phyloP scores from a whole-genome alignment of 2,329 filamentous ascomycete species.

The Colletotrichum lindemuthianum region DNA sequence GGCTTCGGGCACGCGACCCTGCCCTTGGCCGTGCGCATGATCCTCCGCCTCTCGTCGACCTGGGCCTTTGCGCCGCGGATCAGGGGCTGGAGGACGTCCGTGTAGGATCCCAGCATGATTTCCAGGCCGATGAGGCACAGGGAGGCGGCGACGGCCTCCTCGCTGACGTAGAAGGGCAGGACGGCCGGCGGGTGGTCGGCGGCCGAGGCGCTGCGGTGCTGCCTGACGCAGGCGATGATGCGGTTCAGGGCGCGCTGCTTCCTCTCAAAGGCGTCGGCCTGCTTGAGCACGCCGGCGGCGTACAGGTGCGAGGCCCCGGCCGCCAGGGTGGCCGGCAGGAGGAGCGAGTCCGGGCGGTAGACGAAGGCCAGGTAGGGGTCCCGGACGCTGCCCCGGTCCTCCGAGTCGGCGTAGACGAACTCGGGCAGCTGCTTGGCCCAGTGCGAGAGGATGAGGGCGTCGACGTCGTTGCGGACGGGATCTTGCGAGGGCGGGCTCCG shows the following conservation, averaged over 20 bases:
- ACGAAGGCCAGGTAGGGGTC: constrained; percentile 26
- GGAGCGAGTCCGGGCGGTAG: constrained; percentile 13
- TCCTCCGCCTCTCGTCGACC: background rate
- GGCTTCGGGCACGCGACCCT: background rate
- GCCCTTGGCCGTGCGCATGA: background rate
- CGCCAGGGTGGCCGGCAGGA: constrained; percentile 9
- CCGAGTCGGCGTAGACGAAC: constrained; percentile 21
- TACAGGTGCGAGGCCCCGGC: constrained; percentile 21
- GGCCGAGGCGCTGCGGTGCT: background rate
- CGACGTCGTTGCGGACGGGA: constrained; percentile 6
- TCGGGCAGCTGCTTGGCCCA: constrained; percentile 24
- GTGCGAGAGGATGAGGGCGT: constrained; percentile 25
- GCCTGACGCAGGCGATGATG: constrained; percentile 16
- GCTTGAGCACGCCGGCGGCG: background rate
- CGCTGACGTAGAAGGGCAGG: background rate
- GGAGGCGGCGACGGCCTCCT: constrained; percentile 26
- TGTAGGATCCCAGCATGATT: constrained; percentile 19
- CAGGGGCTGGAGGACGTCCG: constrained; percentile 1
- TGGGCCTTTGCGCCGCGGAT: constrained; percentile 11
- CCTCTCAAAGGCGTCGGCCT: constrained; percentile 20
- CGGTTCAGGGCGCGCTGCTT: constrained; percentile 24
- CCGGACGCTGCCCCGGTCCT: constrained; percentile 6
- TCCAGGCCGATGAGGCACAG: constrained; percentile 24
- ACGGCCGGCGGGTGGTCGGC: background rate
- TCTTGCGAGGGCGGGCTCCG: constrained; percentile 4